phyloP scores from a whole-genome alignment of 768 basidiomycete genomes.

The Inosperma sp. region DNA sequence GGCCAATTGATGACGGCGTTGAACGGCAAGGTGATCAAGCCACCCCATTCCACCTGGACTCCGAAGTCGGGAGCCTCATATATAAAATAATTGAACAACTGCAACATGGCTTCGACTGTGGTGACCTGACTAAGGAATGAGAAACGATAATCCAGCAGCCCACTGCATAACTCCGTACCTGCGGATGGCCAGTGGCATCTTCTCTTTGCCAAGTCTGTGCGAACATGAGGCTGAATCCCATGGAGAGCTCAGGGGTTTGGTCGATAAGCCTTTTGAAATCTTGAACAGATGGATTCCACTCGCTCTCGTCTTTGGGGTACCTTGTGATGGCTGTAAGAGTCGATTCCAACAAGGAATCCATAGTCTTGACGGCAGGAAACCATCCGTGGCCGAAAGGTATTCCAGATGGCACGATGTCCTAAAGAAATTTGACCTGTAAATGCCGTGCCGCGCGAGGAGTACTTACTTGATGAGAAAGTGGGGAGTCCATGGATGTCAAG shows the following conservation, averaged over 20 bases:
- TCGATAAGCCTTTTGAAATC: neutral
- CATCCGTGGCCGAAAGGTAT: neutral
- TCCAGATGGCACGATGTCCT: neutral
- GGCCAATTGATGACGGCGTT: conserved; percentile 10
- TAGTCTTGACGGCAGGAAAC: neutral
- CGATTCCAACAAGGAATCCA: neutral
- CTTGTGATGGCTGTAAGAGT: neutral
- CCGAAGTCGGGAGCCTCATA: neutral
- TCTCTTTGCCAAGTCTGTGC: neutral
- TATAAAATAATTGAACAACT: neutral
- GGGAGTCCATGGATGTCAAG: too few species aligned
- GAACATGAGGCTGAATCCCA: neutral
- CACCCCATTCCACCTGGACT: neutral
- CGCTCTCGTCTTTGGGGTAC: neutral
- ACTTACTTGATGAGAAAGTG: too few species aligned
- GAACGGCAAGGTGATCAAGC: conserved; percentile 3
- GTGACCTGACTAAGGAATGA: neutral
- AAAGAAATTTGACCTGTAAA: neutral
- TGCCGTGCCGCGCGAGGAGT: too few species aligned
- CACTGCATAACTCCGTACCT: neutral
- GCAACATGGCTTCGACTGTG: neutral
- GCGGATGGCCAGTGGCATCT: neutral
- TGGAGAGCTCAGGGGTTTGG: neutral
- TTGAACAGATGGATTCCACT: conserved; percentile 1
- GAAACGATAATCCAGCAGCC: neutral